Conservation (phyloP, 306 rosid genomes). For the Cyamopsis tetragonoloba region DNA sequence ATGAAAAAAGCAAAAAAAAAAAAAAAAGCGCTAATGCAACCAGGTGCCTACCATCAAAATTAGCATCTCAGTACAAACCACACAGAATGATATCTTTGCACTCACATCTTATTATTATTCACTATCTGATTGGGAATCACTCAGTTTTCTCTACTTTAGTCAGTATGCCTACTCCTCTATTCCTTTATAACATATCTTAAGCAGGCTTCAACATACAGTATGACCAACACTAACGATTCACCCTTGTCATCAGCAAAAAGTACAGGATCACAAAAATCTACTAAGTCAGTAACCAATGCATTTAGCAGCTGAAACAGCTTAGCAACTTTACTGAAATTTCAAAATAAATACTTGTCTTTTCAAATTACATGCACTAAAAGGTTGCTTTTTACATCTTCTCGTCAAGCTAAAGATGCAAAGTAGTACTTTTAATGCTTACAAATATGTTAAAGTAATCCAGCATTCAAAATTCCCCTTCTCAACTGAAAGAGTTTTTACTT, state of each 20-base stretch:
- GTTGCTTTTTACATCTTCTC: neutral
- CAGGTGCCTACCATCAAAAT: neutral
- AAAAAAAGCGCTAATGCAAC: neutral
- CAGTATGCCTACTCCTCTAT: neutral
- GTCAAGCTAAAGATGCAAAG: neutral
- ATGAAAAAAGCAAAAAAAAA: too few relatives aligned
- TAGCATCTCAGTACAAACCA: neutral
- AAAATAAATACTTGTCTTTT: neutral
- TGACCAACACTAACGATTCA: neutral
- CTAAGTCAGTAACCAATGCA: constrained; percentile 5
- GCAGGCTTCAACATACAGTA: constrained; percentile 16
- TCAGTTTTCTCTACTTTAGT: neutral
- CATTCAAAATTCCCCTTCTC: neutral
- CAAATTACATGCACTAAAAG: constrained; percentile 16
- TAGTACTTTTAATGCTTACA: neutral
- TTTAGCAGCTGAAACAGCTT: constrained; percentile 6
- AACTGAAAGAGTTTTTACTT: too few relatives aligned
- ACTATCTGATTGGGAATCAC: neutral
- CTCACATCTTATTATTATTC: neutral
- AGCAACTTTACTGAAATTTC: constrained; percentile 3
- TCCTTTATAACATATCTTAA: constrained; percentile 7
- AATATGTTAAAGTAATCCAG: neutral
- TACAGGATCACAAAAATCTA: constrained; percentile 2
- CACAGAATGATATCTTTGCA: neutral
- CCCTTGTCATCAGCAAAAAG: neutral